A percentile compares a stretch with the other conserved stretches of the same genome.
phyloP scores from a whole-genome alignment of 495 filamentous ascomycete species.

The Xylaria castorea region DNA sequence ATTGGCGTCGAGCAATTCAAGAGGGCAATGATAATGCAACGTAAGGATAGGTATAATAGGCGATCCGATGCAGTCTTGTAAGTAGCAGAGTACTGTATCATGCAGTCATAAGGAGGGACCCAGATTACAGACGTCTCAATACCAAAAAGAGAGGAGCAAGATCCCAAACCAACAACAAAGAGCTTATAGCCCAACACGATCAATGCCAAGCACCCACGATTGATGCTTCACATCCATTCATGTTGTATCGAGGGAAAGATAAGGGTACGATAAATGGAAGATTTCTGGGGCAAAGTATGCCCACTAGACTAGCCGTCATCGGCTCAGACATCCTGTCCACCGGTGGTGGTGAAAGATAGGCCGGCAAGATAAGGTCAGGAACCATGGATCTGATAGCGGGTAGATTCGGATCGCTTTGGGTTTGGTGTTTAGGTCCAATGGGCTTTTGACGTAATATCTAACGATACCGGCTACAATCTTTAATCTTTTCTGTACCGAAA shows the following conservation, averaged over 20 bases:
- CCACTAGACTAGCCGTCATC: conserved; percentile 18
- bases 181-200: not conserved
- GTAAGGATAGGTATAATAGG: not conserved
- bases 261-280: conserved; percentile 3
- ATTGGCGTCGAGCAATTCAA: not conserved
- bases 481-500: not conserved
- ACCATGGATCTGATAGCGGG: conserved; percentile 17
- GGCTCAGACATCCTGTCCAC: conserved; percentile 15
- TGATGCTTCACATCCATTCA: not conserved
- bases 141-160: not conserved
- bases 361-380: conserved; percentile 24
- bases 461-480: conserved; percentile 1
- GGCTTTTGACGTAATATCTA: conserved; percentile 7
- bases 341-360: conserved; percentile 16
- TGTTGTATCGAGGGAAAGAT: not conserved
- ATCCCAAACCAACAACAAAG: not conserved
- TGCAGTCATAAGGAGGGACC: conserved; percentile 14
- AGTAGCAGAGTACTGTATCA: not conserved
- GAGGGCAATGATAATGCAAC: not conserved
- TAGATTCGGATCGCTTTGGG: conserved; percentile 18
- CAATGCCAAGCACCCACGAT: not conserved
- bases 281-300: conserved; percentile 5
- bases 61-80: not conserved
- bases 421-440: not conserved
- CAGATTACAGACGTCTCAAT: not conserved